Percentiles rank a stretch among this genome's conserved stretches.
Evolutionary conservation across 345 rosid genomes (phyloP).

Genomic region (Corymbia maculata): DNA sequence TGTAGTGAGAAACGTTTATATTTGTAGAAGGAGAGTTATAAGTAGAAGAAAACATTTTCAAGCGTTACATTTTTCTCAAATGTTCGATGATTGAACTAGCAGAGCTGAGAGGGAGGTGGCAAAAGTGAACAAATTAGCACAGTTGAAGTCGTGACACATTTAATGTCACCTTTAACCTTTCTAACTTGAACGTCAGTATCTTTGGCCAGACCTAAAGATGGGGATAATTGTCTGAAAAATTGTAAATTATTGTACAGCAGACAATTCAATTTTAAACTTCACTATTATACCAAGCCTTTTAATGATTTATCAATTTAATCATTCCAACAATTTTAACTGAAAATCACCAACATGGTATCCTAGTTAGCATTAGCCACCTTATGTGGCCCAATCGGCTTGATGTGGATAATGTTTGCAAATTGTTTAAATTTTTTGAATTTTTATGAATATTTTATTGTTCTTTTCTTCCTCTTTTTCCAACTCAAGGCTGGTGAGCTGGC

Average conservation of each 20-base stretch:
- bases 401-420: background rate
- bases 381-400: background rate
- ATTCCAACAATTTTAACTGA: rapidly evolving
- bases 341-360: rapidly evolving
- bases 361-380: background rate
- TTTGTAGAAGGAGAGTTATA: background rate
- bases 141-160: background rate
- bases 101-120: background rate
- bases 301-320: background rate
- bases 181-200: background rate
- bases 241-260: too few relatives aligned
- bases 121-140: background rate
- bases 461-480: background rate
- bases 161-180: background rate
- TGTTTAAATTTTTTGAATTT: background rate
- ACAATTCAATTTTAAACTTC: rapidly evolving
- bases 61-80: background rate
- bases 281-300: background rate
- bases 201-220: background rate
- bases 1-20: background rate
- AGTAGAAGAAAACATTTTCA: background rate
- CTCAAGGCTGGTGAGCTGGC: background rate
- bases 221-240: background rate
- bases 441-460: too few relatives aligned
- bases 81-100: background rate